These are phyloP conservation scores for Neocatenulostroma microsporum DNA, from an alignment of 2,329 filamentous ascomycete genomes.

Conservation along the genomic window DNA sequence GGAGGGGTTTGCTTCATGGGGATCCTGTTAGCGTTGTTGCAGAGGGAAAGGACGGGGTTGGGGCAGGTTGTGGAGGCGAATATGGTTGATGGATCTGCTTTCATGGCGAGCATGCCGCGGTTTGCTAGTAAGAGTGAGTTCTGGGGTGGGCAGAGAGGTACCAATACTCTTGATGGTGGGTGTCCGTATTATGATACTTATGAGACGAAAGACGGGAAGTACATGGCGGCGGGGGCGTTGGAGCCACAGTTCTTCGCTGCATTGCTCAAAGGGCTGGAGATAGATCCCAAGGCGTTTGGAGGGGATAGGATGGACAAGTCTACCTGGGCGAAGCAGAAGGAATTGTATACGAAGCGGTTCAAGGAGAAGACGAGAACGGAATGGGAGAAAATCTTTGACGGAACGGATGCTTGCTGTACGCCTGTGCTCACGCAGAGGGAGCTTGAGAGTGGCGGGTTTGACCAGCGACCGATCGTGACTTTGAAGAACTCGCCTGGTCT, in stretches of 20 bases:
- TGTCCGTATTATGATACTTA: conserved; percentile 88
- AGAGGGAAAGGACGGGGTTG: conserved; percentile 53
- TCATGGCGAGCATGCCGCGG: conserved; percentile 70
- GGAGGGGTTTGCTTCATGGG: conserved; percentile 76
- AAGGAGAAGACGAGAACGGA: conserved; percentile 61
- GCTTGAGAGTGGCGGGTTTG: conserved; percentile 56
- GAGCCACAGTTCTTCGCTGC: conserved; percentile 76
- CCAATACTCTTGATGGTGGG: conserved; percentile 74
- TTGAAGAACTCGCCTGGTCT: conserved; percentile 62
- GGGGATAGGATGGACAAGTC: conserved; percentile 51
- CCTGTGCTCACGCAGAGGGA: conserved; percentile 72
- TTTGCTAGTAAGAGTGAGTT: conserved; percentile 55
- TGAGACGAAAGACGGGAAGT: conserved; percentile 68
- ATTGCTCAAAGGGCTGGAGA: conserved; percentile 59
- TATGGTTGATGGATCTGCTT: conserved; percentile 86
- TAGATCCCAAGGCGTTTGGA: conserved; percentile 38
- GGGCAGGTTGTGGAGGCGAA: conserved; percentile 93
- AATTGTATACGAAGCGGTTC: conserved; percentile 57
- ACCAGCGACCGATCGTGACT: conserved; percentile 63
- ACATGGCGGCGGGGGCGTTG: conserved; percentile 78
- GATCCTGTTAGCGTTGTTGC: conserved; percentile 69
- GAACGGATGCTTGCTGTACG: conserved; percentile 86
- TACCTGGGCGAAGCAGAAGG: conserved; percentile 61
- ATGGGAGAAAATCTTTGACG: conserved; percentile 83
- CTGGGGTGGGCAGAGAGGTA: conserved; percentile 59